Evolutionary conservation across 2,329 filamentous ascomycete genomes (phyloP).

Genomic region (Claviceps lovelessii): DNA sequence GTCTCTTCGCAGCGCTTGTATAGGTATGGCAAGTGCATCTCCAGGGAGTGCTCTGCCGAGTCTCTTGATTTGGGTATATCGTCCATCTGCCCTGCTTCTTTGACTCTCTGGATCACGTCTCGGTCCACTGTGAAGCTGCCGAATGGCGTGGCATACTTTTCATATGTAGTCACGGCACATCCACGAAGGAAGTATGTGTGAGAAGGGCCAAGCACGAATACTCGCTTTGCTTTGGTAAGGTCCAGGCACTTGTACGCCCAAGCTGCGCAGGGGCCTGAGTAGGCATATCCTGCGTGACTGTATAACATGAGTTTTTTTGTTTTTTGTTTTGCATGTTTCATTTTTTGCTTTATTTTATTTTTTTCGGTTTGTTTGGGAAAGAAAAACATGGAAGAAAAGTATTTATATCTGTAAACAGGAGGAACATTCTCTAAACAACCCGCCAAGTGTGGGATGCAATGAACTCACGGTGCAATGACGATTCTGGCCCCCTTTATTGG

Average conservation of each 20-base stretch:
- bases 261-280: conserved; percentile 81
- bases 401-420: background rate
- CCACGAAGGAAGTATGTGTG: conserved; percentile 71
- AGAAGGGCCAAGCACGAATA: conserved; percentile 87
- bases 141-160: conserved; percentile 58
- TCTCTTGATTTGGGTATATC: conserved; percentile 55
- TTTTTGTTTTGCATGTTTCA: background rate
- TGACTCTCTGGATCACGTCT: conserved; percentile 35
- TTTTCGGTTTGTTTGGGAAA: background rate
- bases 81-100: conserved; percentile 18
- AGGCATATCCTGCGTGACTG: conserved; percentile 86
- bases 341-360: background rate
- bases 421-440: no score
- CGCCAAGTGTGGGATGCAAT: background rate
- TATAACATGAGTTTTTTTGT: background rate
- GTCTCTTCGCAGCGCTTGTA: conserved; percentile 55
- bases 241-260: conserved; percentile 90
- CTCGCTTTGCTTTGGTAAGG: conserved; percentile 64
- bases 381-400: background rate
- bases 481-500: conserved; percentile 64
- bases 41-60: conserved; percentile 77
- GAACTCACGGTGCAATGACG: conserved; percentile 79
- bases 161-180: conserved; percentile 62
- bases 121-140: conserved; percentile 55
- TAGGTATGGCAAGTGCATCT: conserved; percentile 93